Evolutionary conservation across 257 asterid genomes (phyloP).

Genomic region (Anisodus acutangulus): DNA sequence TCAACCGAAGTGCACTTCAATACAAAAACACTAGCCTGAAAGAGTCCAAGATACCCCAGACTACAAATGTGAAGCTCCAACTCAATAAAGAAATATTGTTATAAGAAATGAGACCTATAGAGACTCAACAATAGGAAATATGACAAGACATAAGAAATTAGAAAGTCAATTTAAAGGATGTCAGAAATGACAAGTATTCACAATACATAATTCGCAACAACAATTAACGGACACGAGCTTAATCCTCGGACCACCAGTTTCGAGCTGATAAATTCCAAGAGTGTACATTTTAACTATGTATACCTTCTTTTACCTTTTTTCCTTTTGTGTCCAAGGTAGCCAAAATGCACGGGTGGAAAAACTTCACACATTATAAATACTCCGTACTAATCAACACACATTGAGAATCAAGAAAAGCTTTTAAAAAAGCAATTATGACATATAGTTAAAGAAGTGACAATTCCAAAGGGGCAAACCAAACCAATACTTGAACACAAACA

Average conservation of each 20-base stretch:
- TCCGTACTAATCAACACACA: background rate
- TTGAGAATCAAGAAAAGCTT: background rate
- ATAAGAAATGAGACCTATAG: background rate
- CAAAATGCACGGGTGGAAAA: background rate
- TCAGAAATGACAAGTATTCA: background rate
- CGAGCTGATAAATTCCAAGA: background rate
- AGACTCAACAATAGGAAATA: background rate
- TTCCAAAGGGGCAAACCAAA: background rate
- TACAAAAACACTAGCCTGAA: background rate
- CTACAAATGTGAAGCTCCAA: background rate
- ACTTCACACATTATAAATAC: background rate
- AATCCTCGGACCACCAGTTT: background rate
- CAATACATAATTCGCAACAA: background rate
- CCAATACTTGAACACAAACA: background rate
- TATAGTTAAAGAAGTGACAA: background rate
- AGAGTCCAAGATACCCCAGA: background rate
- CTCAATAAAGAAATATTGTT: background rate
- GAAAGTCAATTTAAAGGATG: background rate
- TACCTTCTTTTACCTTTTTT: background rate
- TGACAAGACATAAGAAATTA: background rate
- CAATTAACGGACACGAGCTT: background rate
- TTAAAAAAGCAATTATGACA: background rate
- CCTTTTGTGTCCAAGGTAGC: slow-evolving; percentile 15
- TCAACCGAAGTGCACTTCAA: no score
- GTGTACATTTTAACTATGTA: background rate